These are phyloP conservation scores for Globisporangium barbulae DNA, from an alignment of 352 stramenopile species.

Conservation along the genomic window DNA sequence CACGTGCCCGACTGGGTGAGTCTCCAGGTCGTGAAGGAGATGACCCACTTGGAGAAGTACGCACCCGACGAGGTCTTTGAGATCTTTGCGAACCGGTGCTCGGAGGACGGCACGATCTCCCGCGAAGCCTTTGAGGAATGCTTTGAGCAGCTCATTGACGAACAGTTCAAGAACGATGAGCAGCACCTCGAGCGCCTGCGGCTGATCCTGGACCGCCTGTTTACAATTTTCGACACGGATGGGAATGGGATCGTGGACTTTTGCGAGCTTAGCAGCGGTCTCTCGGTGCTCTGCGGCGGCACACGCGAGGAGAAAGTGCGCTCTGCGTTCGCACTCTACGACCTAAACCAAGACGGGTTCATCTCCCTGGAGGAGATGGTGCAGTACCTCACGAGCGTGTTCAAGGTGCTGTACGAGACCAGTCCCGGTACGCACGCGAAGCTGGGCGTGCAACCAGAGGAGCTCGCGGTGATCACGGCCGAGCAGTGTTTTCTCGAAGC, in stretches of 20 bases:
- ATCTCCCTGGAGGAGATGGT: constrained; percentile 89
- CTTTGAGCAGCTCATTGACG: constrained; percentile 82
- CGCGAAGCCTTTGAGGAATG: constrained; percentile 81
- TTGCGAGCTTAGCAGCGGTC: constrained; percentile 75
- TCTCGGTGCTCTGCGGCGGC: constrained; percentile 82
- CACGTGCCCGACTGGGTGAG: constrained; percentile 62
- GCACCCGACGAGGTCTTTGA: constrained; percentile 83
- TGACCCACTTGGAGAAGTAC: constrained; percentile 83
- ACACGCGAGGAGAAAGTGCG: constrained; percentile 81
- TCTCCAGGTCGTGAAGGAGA: constrained; percentile 77
- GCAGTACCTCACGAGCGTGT: constrained; percentile 81
- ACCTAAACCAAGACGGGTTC: constrained; percentile 83
- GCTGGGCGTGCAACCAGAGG: constrained; percentile 59
- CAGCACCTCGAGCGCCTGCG: constrained; percentile 55
- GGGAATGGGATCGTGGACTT: constrained; percentile 80
- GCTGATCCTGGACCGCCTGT: constrained; percentile 73
- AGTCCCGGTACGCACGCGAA: constrained; percentile 54
- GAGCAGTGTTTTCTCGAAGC: constrained; percentile 86
- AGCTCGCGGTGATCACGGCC: constrained; percentile 74
- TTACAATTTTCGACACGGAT: constrained; percentile 80
- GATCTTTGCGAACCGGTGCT: constrained; percentile 80
- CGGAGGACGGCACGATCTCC: constrained; percentile 73
- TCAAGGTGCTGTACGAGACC: constrained; percentile 86
- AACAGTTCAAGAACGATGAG: constrained; percentile 73
- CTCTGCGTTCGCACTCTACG: constrained; percentile 84